These are phyloP conservation scores for Geotrichum histeridarum DNA, from an alignment of 1,139 yeast species.

Conservation along the genomic window DNA sequence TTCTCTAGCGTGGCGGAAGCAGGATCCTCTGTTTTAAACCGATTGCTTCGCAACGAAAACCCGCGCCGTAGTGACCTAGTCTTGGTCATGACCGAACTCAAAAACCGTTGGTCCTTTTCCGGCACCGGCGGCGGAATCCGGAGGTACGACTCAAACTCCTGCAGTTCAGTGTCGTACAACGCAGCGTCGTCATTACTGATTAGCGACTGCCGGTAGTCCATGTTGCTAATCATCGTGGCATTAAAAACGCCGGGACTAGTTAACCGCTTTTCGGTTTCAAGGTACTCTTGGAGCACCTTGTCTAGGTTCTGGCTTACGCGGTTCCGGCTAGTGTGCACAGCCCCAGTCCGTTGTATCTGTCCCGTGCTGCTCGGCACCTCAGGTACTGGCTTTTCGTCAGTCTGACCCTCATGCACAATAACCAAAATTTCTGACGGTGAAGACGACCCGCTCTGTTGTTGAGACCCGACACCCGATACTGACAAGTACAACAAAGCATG, in stretches of 20 bases:
- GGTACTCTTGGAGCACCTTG: slow-evolving; percentile 9
- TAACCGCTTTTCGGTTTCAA: slow-evolving; percentile 13
- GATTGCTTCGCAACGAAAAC: slow-evolving; percentile 3
- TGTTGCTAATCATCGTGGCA: slow-evolving; percentile 8
- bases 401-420: slow-evolving; percentile 15
- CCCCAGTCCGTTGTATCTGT: background rate
- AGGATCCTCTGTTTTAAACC: background rate
- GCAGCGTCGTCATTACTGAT: background rate
- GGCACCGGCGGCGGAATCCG: slow-evolving; percentile 12
- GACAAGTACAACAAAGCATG: slow-evolving; percentile 1
- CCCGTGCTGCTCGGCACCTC: background rate
- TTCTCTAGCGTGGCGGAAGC: too few relatives aligned
- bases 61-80: slow-evolving; percentile 5
- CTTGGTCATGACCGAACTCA: slow-evolving; percentile 7
- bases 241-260: slow-evolving; percentile 4
- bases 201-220: background rate
- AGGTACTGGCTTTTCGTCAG: background rate
- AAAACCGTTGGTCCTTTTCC: slow-evolving; percentile 7
- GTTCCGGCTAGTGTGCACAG: background rate
- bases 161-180: slow-evolving; percentile 6
- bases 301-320: slow-evolving; percentile 12
- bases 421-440: slow-evolving; percentile 10
- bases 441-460: slow-evolving; percentile 1
- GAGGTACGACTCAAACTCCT: slow-evolving; percentile 12
- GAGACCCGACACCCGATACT: background rate